Base-by-base conservation (phyloP, 495 filamentous ascomycete genomes). In the Platismatia glauca region DNA sequence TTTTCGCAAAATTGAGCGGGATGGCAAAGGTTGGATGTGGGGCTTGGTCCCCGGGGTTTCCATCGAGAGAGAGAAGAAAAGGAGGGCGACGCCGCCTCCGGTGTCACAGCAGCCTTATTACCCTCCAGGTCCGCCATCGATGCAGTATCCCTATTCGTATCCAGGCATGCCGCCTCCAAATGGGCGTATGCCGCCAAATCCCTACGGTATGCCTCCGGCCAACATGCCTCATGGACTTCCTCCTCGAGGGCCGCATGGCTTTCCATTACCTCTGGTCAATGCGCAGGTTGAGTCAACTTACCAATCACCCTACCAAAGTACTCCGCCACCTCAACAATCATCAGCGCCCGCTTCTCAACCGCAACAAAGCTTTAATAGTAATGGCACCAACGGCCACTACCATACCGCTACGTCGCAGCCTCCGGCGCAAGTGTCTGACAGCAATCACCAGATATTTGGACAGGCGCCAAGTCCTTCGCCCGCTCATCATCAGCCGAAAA, bases 1-100 rank as follows among this genome's bases (percentile, higher is more conserved):
- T 29, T 98, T 98, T 72, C 81, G 82, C 70, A 95, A 95, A 71
- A 88, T 90, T 46, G 88, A 94, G 64, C 71, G 82, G 65, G 84
- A 87, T 68, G 85, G 85, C 5, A 87, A 87, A 70, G 85, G 85
- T 52, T 88, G 84, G 83, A 79, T 85, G 66, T 88, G 85, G 85
- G 82, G 82, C 38, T 74, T 86, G 65, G 81, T 82, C 20, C 78
- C 81, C 24, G 83, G 83, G 20, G 78, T 84, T 2, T 84, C 81
- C 2, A 85, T 88, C 59, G 85, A 88, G 67, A 87, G 86, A 68
- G 85, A 88, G 64, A 87, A 85, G 73, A 87, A 86, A 72, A 75
- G 79, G 70, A 76, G 80, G 55, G 71, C 77, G n/a, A 81, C 81
- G 41, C 83, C 83, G 35, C 81, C 80, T 43, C 79, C 79, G 58